A percentile compares a stretch with the other conserved stretches of the same genome.
phyloP scores from a whole-genome alignment of 805 yeast species.

The Priceomyces fermenticarens region DNA sequence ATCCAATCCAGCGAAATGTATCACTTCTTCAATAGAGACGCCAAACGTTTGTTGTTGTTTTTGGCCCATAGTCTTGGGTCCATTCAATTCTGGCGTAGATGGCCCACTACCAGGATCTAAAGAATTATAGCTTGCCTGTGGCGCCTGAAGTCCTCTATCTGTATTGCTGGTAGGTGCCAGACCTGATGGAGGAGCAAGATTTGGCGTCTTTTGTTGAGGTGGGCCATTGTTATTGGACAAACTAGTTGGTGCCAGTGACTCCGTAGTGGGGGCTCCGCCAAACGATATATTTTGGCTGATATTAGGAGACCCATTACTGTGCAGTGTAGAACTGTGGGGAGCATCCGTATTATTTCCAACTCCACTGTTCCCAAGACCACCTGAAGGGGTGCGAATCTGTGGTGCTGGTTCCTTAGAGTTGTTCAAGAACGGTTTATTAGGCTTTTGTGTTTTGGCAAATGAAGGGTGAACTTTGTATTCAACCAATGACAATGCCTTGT shows the following conservation, averaged over 20 bases:
- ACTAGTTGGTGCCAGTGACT: slow-evolving; percentile 1
- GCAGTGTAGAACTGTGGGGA: not conserved
- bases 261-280: not conserved
- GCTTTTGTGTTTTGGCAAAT: slow-evolving; percentile 37
- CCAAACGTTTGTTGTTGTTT: slow-evolving; percentile 64
- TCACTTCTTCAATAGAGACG: slow-evolving; percentile 70
- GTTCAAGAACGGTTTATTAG: slow-evolving; percentile 33
- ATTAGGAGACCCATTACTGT: slow-evolving; percentile 1
- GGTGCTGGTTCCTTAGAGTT: slow-evolving; percentile 1
- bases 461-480: slow-evolving; percentile 72
- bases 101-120: slow-evolving; percentile 32
- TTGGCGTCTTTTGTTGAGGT: not conserved
- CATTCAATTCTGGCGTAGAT: slow-evolving; percentile 30
- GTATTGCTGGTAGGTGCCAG: not conserved
- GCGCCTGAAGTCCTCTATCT: too few species aligned
- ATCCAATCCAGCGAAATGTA: slow-evolving; percentile 77
- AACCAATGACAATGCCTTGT: slow-evolving; percentile 56
- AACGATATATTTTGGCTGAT: not conserved
- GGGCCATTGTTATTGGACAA: slow-evolving; percentile 1
- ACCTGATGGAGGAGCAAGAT: not conserved
- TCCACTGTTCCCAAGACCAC: too few species aligned
- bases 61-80: slow-evolving; percentile 29
- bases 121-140: slow-evolving; percentile 4
- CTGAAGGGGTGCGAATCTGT: too few species aligned
- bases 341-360: slow-evolving; percentile 2